phyloP scores from a whole-genome alignment of 140 eudicot genomes.

The Erigeron philadelphicus region DNA sequence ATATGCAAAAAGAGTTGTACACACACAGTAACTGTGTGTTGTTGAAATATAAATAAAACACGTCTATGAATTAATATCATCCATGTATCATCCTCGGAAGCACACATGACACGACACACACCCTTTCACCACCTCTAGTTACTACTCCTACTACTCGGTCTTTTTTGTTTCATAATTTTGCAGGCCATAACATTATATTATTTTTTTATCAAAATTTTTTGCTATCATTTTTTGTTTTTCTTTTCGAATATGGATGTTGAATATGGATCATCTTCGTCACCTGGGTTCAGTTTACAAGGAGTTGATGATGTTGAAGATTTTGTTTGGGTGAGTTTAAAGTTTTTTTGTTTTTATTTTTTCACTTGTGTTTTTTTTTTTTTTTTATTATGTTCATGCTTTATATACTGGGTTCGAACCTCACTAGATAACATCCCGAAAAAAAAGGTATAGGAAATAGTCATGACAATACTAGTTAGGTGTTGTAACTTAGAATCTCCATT shows the following conservation, averaged over 20 bases:
- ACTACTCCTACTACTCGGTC: background rate
- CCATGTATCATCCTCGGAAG: constrained; percentile 36
- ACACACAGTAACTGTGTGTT: constrained; percentile 13
- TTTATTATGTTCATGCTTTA: background rate
- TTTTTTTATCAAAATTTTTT: background rate
- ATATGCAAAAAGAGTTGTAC: constrained; percentile 14
- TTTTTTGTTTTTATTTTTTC: background rate
- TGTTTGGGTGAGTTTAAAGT: constrained; percentile 45
- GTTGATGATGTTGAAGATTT: constrained; percentile 62
- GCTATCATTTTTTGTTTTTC: background rate
- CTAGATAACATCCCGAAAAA: too few species aligned
- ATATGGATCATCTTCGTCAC: constrained; percentile 38
- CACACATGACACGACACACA: constrained; percentile 26
- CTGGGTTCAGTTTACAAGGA: constrained; percentile 45
- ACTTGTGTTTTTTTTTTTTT: constrained; percentile 1
- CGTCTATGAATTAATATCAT: constrained; percentile 51
- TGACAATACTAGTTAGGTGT: too few species aligned
- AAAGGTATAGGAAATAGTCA: too few species aligned
- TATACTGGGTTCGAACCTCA: background rate
- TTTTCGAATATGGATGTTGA: constrained; percentile 30
- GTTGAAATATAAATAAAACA: constrained; percentile 29
- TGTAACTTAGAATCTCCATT: too few species aligned
- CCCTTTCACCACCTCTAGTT: constrained; percentile 9
- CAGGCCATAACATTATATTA: constrained; percentile 9
- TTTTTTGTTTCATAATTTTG: background rate